These are phyloP conservation scores for Daldinia sp. DNA, from an alignment of 2,329 filamentous ascomycete species.

Conservation along the genomic window DNA sequence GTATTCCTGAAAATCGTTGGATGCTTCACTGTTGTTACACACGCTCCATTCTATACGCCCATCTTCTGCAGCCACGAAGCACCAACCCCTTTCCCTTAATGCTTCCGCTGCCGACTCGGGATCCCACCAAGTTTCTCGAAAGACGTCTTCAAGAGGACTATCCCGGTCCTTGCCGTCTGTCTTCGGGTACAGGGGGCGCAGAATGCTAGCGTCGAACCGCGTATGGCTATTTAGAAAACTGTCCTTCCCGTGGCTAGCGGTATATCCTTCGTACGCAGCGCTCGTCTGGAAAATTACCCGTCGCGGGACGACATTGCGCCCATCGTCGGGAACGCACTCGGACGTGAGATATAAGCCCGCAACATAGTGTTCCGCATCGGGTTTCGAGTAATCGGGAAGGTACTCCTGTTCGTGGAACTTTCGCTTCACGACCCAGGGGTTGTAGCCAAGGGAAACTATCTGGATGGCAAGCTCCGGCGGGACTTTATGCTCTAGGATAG, in stretches of 20 bases:
- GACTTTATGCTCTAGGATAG: background rate
- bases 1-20: slow-evolving; percentile 11
- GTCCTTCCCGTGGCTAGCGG: slow-evolving; percentile 25
- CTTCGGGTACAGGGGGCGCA: slow-evolving; percentile 15
- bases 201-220: slow-evolving; percentile 37
- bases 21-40: slow-evolving; percentile 28
- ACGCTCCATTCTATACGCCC: slow-evolving; percentile 23
- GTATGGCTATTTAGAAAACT: slow-evolving; percentile 37
- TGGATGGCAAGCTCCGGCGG: slow-evolving; percentile 5
- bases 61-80: slow-evolving; percentile 20
- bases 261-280: slow-evolving; percentile 35
- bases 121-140: background rate
- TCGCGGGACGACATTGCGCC: background rate
- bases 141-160: background rate
- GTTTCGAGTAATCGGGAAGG: background rate
- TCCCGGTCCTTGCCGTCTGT: background rate
- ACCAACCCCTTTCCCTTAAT: slow-evolving; percentile 26
- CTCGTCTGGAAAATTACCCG: slow-evolving; percentile 37
- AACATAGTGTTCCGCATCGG: background rate
- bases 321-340: background rate
- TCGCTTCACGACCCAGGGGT: slow-evolving; percentile 4
- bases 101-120: background rate
- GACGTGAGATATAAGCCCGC: slow-evolving; percentile 12
- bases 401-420: background rate
- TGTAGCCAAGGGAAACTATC: slow-evolving; percentile 1